These are phyloP conservation scores for Lactifluus echinatus DNA, from an alignment of 768 basidiomycete species.

Conservation along the genomic window DNA sequence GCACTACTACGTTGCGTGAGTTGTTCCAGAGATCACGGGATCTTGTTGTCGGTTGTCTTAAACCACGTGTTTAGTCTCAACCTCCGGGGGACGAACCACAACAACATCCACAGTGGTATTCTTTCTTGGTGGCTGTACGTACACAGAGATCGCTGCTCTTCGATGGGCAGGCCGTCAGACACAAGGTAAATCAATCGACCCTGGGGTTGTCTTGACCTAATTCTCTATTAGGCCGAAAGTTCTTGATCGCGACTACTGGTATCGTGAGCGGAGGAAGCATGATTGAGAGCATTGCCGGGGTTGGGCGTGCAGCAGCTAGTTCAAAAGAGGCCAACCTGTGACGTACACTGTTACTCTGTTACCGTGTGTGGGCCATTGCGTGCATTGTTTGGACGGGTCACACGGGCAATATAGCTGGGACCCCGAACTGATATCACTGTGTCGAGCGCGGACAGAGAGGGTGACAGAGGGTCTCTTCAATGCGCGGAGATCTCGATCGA, in stretches of 20 bases:
- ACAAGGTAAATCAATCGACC: slow-evolving; percentile 42
- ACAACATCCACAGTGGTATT: slow-evolving; percentile 94
- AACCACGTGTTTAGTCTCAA: not conserved
- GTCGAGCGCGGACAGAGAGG: not conserved
- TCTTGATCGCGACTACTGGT: slow-evolving; percentile 86
- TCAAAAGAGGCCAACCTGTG: slow-evolving; percentile 39
- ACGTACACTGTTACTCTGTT: not conserved
- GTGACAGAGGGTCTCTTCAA: slow-evolving; percentile 13
- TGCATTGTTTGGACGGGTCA: not conserved
- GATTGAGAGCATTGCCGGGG: slow-evolving; percentile 56
- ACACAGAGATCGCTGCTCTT: slow-evolving; percentile 92
- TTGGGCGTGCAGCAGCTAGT: slow-evolving; percentile 28
- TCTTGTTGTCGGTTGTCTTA: not conserved
- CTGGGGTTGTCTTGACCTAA: not conserved
- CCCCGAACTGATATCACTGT: not conserved
- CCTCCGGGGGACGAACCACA: slow-evolving; percentile 48
- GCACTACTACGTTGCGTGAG: slow-evolving; percentile 32
- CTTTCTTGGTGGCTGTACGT: slow-evolving; percentile 96
- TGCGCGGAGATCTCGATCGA: slow-evolving; percentile 22
- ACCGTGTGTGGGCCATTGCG: not conserved
- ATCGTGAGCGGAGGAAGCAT: slow-evolving; percentile 75
- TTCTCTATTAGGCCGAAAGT: slow-evolving; percentile 57
- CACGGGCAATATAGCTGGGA: not conserved
- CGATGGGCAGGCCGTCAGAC: slow-evolving; percentile 87
- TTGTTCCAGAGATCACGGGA: slow-evolving; percentile 11